Evolutionary conservation across 495 filamentous ascomycete species (phyloP).

Genomic region (Penicillium verhagenii): DNA sequence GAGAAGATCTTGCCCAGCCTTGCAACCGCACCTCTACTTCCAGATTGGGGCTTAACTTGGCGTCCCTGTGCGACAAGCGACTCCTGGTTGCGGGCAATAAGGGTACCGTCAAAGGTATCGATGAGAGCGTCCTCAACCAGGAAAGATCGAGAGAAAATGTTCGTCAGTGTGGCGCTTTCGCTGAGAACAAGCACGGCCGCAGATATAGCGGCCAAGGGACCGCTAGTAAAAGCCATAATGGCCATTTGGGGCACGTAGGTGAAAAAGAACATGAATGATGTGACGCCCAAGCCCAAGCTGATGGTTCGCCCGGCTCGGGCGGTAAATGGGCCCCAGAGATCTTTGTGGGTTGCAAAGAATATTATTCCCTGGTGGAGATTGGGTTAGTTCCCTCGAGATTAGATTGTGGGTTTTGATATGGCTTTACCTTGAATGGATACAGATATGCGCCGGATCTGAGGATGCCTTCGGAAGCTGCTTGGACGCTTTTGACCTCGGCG

Average conservation of each 20-base stretch:
- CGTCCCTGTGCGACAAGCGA: slow-evolving; percentile 68
- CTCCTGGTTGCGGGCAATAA: slow-evolving; percentile 55
- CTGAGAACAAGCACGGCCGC: slow-evolving; percentile 75
- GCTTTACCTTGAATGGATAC: slow-evolving; percentile 77
- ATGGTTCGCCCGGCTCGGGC: slow-evolving; percentile 67
- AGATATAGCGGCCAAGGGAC: slow-evolving; percentile 72
- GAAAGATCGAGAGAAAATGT: slow-evolving; percentile 69
- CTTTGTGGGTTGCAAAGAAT: slow-evolving; percentile 60
- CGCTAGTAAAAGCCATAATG: slow-evolving; percentile 74
- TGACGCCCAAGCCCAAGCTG: slow-evolving; percentile 68
- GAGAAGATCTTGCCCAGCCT: slow-evolving; percentile 73
- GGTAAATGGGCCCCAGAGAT: slow-evolving; percentile 63
- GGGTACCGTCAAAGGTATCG: slow-evolving; percentile 87
- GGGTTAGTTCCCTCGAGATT: not conserved
- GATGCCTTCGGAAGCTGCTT: slow-evolving; percentile 56
- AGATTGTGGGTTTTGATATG: not conserved
- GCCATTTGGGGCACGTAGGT: slow-evolving; percentile 89
- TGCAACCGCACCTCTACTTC: slow-evolving; percentile 48
- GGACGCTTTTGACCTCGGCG: slow-evolving; percentile 40
- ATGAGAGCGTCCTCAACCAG: slow-evolving; percentile 76
- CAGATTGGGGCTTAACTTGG: slow-evolving; percentile 55
- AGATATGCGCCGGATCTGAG: slow-evolving; percentile 73
- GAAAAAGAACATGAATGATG: slow-evolving; percentile 78
- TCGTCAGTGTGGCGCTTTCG: slow-evolving; percentile 79
- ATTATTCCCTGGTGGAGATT: slow-evolving; percentile 61